These are phyloP conservation scores for Fusarium sp. DNA, from an alignment of 2,329 filamentous ascomycete genomes.

Conservation along the genomic window DNA sequence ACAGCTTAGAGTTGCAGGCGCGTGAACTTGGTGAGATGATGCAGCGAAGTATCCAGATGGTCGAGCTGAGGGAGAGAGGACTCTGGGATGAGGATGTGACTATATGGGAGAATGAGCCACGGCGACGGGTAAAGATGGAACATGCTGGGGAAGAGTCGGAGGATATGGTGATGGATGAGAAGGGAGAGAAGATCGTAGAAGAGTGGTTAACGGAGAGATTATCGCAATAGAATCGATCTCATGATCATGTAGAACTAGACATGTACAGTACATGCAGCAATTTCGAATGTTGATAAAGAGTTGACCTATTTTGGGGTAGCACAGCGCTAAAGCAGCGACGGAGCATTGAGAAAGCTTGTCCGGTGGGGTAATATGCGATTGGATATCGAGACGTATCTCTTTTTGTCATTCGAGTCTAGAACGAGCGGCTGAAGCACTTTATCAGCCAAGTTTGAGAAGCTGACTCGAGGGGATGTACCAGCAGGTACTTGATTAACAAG, in stretches of 20 bases:
- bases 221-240: not conserved
- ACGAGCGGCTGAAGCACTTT: not conserved
- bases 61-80: constrained; percentile 56
- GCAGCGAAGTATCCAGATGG: constrained; percentile 58
- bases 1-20: constrained; percentile 60
- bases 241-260: not conserved
- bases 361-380: constrained; percentile 16
- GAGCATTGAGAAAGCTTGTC: constrained; percentile 38
- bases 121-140: constrained; percentile 51
- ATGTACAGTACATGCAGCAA: not conserved
- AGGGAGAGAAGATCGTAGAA: constrained; percentile 41
- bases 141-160: constrained; percentile 49
- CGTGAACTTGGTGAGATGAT: constrained; percentile 58
- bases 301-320: not conserved
- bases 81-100: constrained; percentile 54
- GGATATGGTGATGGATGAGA: constrained; percentile 40
- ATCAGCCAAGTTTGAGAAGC: not conserved
- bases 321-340: constrained; percentile 23
- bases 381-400: not conserved
- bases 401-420: constrained; percentile 8
- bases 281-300: not conserved
- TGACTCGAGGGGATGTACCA: not conserved
- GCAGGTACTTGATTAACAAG: not conserved
- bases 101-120: constrained; percentile 47
- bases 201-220: constrained; percentile 46